Conservation (phyloP, 305 asterid species). For the Rubia peregrina region DNA sequence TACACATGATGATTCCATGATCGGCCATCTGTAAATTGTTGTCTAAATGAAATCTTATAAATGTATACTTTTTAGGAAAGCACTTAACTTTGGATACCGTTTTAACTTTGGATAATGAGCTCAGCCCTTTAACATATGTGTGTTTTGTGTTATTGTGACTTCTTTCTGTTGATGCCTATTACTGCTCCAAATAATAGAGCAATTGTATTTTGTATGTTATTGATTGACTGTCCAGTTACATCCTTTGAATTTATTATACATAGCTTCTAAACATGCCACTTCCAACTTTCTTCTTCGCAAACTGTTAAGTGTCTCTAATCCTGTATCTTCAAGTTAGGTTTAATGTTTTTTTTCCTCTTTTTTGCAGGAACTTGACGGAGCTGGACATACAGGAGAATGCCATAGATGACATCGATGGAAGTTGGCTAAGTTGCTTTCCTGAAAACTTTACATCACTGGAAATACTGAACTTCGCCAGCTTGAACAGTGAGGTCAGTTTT, state of each 20-base stretch:
- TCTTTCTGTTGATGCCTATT: neutral
- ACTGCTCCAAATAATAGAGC: neutral
- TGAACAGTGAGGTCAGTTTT: constrained; percentile 51
- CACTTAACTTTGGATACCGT: neutral
- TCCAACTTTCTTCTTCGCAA: neutral
- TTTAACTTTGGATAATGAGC: neutral
- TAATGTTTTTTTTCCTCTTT: constrained; percentile 12
- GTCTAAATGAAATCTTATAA: neutral
- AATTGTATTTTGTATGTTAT: neutral
- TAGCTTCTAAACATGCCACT: neutral
- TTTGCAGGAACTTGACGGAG: constrained; percentile 64
- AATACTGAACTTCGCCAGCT: constrained; percentile 59
- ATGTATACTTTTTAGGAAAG: neutral
- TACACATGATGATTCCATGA: constrained; percentile 1
- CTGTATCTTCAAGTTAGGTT: neutral
- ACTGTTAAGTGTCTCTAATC: neutral
- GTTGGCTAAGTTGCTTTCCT: constrained; percentile 72
- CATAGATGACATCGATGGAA: constrained; percentile 48
- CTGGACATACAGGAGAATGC: constrained; percentile 68
- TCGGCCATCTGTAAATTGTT: neutral
- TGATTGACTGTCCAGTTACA: neutral
- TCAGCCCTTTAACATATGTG: neutral
- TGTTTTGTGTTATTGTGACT: neutral
- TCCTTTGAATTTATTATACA: neutral
- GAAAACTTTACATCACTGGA: constrained; percentile 63